Evolutionary conservation across 2,329 filamentous ascomycete species (phyloP), one percentile per base, ranked within the genome.

Genomic region (Penicillium sp.): DNA sequence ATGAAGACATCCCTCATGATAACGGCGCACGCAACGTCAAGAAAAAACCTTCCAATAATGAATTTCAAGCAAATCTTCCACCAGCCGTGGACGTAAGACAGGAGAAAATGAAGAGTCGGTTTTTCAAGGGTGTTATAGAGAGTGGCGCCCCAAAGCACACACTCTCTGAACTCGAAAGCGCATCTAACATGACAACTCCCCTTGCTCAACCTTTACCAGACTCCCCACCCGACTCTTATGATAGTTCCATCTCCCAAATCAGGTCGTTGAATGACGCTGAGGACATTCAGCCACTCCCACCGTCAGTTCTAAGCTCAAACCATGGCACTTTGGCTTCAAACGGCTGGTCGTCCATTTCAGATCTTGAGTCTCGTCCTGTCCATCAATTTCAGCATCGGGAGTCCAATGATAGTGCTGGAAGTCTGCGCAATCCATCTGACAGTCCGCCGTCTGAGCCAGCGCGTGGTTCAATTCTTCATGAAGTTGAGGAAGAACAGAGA

Each of bases 171-270:
- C 62, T 71, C 11, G 84, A 85, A 63, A 84, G 80, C 69, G 81
- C 81, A 17, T 86, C 85, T 2, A 85, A 85, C 66, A 78, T 86
- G 70, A 79, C 84, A 17, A 87, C 85, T 19, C 85, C 85, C 30
- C 78, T 86, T 57, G 85, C 82, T 6, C 77, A 80, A 59, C 83
- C 84, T 41, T 65, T 80, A n/a, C 75, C 76, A 23, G 78, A 80
- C 64, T 75, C 77, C n/a, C 73, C 78, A 17, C 66, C 74, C 56
- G 70, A 70, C 7, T 74, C 68, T 19, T 69, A 68, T 56, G 70
- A 67, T 31, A 73, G 72, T 56, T 67, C 67, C 44, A 68, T 68
- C 35, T 73, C 72, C 17, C 70, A 71, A 19, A 71, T 70, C 47
- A 68, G 69, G 31, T 73, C 73, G 17, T 56, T 76, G 21, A 73